These are phyloP conservation scores for Saksenaea vasiformis DNA, from an alignment of 371 early-diverging fungal species.

Conservation along the genomic window DNA sequence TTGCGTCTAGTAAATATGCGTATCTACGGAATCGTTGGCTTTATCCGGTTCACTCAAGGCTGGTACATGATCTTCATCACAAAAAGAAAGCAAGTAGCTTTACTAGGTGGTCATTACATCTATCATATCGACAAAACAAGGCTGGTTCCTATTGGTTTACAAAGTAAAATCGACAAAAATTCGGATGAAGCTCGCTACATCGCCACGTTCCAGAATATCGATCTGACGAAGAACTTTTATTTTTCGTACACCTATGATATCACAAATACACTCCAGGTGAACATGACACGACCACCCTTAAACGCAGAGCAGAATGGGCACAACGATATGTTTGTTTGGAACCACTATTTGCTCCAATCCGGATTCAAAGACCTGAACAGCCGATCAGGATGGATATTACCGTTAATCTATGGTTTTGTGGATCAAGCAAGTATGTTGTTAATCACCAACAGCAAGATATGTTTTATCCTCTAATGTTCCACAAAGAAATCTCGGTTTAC, in stretches of 20 bases:
- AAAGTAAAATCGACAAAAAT: constrained; percentile 72
- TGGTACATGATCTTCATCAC: constrained; percentile 93
- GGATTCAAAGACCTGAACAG: constrained; percentile 69
- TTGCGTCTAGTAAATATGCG: constrained; percentile 63
- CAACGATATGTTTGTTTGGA: constrained; percentile 96
- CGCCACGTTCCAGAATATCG: constrained; percentile 81
- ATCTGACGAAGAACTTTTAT: constrained; percentile 87
- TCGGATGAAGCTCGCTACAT: constrained; percentile 82
- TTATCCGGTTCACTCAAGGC: constrained; percentile 90
- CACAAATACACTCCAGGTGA: constrained; percentile 87
- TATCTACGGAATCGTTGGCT: constrained; percentile 62
- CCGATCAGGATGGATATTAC: constrained; percentile 84
- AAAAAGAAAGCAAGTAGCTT: constrained; percentile 83
- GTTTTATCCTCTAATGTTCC: background rate
- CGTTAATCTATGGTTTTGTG: constrained; percentile 94
- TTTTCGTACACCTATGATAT: constrained; percentile 95
- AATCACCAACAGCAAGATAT: background rate
- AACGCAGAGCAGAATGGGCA: constrained; percentile 20
- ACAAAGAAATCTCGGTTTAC: constrained; percentile 68
- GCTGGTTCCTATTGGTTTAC: constrained; percentile 70
- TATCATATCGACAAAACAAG: constrained; percentile 94
- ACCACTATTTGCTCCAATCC: constrained; percentile 76
- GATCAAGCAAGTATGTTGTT: constrained; percentile 84
- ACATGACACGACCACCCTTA: constrained; percentile 66
- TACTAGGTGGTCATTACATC: constrained; percentile 93